These are phyloP conservation scores for Aurantiochytrium sp. DNA, from an alignment of 108 stramenopile species.

Conservation along the genomic window DNA sequence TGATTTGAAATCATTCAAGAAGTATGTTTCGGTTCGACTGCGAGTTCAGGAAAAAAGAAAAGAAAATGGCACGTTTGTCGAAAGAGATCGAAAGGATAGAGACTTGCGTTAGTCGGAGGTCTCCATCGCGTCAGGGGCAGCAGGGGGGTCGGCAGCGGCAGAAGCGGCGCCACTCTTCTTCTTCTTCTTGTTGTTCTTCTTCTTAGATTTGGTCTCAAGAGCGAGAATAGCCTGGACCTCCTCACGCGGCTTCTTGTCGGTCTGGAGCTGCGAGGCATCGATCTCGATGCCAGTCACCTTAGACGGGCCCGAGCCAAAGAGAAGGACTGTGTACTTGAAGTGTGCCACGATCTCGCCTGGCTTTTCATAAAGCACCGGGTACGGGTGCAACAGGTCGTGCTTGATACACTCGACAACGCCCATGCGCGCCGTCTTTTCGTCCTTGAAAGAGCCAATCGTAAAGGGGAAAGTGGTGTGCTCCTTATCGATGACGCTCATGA, in stretches of 20 bases:
- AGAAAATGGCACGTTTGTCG: too few species aligned
- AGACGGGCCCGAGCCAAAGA: slow-evolving; percentile 81
- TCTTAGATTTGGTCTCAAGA: slow-evolving; percentile 41
- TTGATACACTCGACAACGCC: slow-evolving; percentile 85
- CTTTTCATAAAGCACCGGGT: slow-evolving; percentile 84
- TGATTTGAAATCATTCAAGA: too few species aligned
- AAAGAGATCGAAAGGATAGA: too few species aligned
- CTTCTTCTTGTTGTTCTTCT: slow-evolving; percentile 38
- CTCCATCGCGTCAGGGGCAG: neutral
- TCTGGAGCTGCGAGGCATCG: slow-evolving; percentile 70
- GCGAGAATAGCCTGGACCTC: slow-evolving; percentile 69
- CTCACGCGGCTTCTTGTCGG: slow-evolving; percentile 73
- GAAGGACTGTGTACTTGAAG: slow-evolving; percentile 93
- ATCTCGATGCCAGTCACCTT: slow-evolving; percentile 74
- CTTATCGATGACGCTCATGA: slow-evolving; percentile 82
- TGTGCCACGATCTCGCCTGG: slow-evolving; percentile 82
- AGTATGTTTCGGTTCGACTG: too few species aligned
- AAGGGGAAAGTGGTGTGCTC: slow-evolving; percentile 96
- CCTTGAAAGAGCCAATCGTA: slow-evolving; percentile 84
- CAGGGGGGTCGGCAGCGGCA: neutral
- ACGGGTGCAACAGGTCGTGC: slow-evolving; percentile 85
- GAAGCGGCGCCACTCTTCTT: slow-evolving; percentile 28
- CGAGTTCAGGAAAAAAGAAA: neutral
- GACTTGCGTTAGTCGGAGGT: neutral
- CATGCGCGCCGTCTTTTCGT: slow-evolving; percentile 85